A percentile compares a stretch with the other conserved stretches of the same genome.
Conservation (phyloP, 768 basidiomycete genomes). For the Boletus huronensis region DNA sequence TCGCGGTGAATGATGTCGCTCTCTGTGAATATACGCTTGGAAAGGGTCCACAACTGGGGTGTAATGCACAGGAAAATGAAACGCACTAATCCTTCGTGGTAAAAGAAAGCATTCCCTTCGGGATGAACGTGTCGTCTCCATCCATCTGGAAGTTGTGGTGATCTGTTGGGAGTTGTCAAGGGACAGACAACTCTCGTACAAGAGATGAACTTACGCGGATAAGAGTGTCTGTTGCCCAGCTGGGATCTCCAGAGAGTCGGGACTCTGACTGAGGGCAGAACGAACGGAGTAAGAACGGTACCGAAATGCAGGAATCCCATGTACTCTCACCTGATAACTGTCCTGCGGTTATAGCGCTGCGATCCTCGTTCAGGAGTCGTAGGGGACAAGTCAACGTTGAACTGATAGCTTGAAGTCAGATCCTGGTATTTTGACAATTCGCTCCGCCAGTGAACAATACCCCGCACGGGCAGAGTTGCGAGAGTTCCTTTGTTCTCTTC, state of each 20-base stretch:
- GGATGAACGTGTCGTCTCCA: conserved; percentile 15
- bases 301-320: neutral
- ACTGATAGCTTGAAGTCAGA: neutral
- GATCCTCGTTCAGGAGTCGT: conserved; percentile 10
- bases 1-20: neutral
- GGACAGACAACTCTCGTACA: neutral
- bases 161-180: neutral
- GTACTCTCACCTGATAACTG: neutral
- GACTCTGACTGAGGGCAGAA: neutral
- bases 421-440: neutral
- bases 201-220: conserved; percentile 1
- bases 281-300: neutral
- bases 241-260: neutral
- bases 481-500: neutral
- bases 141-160: neutral
- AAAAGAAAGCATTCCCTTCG: conserved; percentile 11
- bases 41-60: neutral
- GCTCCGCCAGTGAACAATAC: neutral
- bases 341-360: conserved; percentile 5
- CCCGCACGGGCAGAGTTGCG: neutral
- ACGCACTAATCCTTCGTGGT: conserved; percentile 11
- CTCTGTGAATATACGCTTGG: conserved; percentile 18
- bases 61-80: neutral
- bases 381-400: neutral
- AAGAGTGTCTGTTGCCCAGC: conserved; percentile 6